A percentile compares a stretch with the other conserved stretches of the same genome.
phyloP scores from a whole-genome alignment of 2,329 filamentous ascomycete genomes.

The Trichoderma hamatum region DNA sequence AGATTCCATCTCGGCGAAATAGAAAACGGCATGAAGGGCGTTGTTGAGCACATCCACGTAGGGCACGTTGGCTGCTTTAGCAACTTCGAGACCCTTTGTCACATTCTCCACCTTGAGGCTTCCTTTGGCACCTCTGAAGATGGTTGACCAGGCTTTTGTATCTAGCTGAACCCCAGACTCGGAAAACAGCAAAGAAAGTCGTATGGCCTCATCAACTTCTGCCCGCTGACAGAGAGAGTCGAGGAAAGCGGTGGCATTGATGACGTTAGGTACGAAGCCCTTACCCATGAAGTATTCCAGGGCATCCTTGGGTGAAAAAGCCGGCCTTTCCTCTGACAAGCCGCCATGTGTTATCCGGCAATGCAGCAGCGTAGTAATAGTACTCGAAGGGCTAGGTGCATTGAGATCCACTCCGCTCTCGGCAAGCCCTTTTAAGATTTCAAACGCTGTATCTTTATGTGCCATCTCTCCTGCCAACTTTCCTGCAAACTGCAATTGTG shows the following conservation, averaged over 20 bases:
- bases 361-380: constrained; percentile 63
- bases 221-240: constrained; percentile 66
- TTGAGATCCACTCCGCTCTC: constrained; percentile 50
- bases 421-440: constrained; percentile 45
- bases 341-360: constrained; percentile 33
- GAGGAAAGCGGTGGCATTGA: constrained; percentile 69
- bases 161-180: constrained; percentile 62
- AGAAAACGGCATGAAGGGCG: constrained; percentile 54
- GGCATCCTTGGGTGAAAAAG: constrained; percentile 39
- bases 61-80: constrained; percentile 54
- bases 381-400: constrained; percentile 51
- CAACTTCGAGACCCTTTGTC: constrained; percentile 41
- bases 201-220: constrained; percentile 42
- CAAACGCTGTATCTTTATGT: constrained; percentile 49
- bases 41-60: constrained; percentile 42
- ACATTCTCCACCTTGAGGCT: constrained; percentile 58
- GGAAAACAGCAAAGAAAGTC: constrained; percentile 40
- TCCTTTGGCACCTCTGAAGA: constrained; percentile 71
- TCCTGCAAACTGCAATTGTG: constrained; percentile 52
- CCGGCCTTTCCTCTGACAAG: constrained; percentile 28
- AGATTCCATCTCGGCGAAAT: constrained; percentile 48
- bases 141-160: constrained; percentile 65
- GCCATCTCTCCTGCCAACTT: constrained; percentile 46
- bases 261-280: constrained; percentile 65
- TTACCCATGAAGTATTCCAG: constrained; percentile 54